Evolutionary conservation across 129 eudicot species (phyloP), one percentile per base, ranked within the genome.

Genomic region (Cynara cardunculus): DNA sequence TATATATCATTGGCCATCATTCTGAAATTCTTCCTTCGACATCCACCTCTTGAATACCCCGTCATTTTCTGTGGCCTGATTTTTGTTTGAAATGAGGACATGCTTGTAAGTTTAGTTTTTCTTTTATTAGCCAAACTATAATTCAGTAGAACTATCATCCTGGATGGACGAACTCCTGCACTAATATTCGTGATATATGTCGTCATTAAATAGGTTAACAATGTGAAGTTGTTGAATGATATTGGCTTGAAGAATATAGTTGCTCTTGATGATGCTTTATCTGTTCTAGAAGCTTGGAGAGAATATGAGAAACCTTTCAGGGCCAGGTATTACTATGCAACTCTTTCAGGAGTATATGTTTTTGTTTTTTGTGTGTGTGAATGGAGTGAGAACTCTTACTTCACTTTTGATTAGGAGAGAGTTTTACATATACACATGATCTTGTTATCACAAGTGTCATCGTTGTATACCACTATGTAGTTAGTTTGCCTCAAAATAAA

Each of bases 191-290:
- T 32, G 12, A 26, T 39, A 3, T 80, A 35, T 59, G 75, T 71
- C 66, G 59, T 73, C 4, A 16, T 68, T 65, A 69, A 83, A 71
- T 87, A 92, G 97, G 90, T 93, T 74, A 86, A 62, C 76, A 93
- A 84, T 83, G 73, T 80, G 80, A 93, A 89, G 81, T 79, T 93
- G 72, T 39, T 89, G 21, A 70, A 69, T 75, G 90, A 87, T 39
- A 73, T 93, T 77, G 97, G 97, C 11, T 86, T 93, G 62, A 90
- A 86, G 87, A 84, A 86, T 82, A 69, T 83, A 69, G 88, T 93
- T 72, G 80, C 85, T 4, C 80, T 87, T 80, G 93, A 83, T 78
- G 97, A 93, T 80, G 88, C 87, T 69, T 70, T 90, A 75, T 76
- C 85, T 21, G 69, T 85, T 87, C 88, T 90, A 28, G 70, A 80